Evolutionary conservation across 2,329 filamentous ascomycete genomes (phyloP), one percentile per base, ranked within the genome.

Genomic region (Botrytis squamosa): DNA sequence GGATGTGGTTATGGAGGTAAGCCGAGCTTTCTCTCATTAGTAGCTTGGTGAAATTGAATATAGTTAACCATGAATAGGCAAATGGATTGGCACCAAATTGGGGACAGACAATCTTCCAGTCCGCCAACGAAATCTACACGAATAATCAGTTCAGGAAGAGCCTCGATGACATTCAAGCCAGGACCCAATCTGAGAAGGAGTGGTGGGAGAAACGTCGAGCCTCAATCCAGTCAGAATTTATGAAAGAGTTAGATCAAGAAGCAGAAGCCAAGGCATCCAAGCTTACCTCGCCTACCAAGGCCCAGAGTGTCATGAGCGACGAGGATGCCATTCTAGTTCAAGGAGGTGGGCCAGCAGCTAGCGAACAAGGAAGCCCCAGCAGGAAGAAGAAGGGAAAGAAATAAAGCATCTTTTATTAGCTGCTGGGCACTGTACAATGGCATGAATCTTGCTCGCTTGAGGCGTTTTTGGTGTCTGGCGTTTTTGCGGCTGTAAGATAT

Each of bases 91-190:
- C 90, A 1, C 91, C 93, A 67, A 91, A 92, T 82, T 99, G 96
- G 96, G 96, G 96, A 75, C 91, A 96, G 81, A 90, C 89, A 73
- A 98, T 99, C 82, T 99, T 99, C 88, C 96, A 99, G 83, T 95
- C 93, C 64, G 96, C 96, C 72, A 97, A 97, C 83, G 96, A 99
- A 84, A 98, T 99, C 84, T 90, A 92, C 74, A 92, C 94, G 81
- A 98, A 98, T 84, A 88, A 89, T 60, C 84, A 90, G 65, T 88
- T 97, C 80, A 92, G 94, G 77, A 87, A 91, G 77, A 89, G 91
- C 68, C 87, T 97, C 33, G 88, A 91, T 65, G 92, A 94, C 76
- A 90, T 97, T 74, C 90, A 95, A 79, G 84, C 86, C 42, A 91
- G 93, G 80, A 85, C 90, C 2, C 86, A 88, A 16, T 85, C 89